Evolutionary conservation across 768 basidiomycete genomes (phyloP).

Genomic region (Boletus sp.): DNA sequence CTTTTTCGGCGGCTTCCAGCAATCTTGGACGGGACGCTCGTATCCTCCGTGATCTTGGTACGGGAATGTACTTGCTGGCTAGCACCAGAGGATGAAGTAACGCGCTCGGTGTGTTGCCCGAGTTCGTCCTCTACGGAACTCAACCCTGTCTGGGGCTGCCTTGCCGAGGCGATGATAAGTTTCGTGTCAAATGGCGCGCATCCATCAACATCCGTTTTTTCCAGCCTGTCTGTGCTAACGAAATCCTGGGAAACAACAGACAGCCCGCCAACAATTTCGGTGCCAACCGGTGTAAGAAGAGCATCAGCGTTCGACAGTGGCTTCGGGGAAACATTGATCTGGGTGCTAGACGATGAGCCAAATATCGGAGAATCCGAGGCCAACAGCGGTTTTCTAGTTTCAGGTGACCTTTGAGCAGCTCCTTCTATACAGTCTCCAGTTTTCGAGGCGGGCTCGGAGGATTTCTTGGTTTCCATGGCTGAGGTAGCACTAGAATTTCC

Average conservation of each 20-base stretch:
- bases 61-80: background rate
- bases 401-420: background rate
- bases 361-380: conserved; percentile 8
- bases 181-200: background rate
- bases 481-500: conserved; percentile 3
- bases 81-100: background rate
- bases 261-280: background rate
- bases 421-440: background rate
- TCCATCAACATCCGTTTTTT: background rate
- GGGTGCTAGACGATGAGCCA: conserved; percentile 15
- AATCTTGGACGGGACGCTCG: conserved; percentile 8
- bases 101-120: background rate
- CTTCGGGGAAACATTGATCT: conserved; percentile 12
- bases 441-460: background rate
- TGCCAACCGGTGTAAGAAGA: background rate
- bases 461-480: background rate
- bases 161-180: background rate
- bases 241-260: background rate
- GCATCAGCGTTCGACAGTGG: conserved; percentile 2
- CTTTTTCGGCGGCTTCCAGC: conserved; percentile 30
- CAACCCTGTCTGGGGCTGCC: background rate
- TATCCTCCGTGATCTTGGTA: conserved; percentile 2
- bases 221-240: background rate
- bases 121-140: background rate
- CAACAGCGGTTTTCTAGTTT: background rate